Conservation (phyloP, 257 asterid genomes). For the Penstemon davidsonii region DNA sequence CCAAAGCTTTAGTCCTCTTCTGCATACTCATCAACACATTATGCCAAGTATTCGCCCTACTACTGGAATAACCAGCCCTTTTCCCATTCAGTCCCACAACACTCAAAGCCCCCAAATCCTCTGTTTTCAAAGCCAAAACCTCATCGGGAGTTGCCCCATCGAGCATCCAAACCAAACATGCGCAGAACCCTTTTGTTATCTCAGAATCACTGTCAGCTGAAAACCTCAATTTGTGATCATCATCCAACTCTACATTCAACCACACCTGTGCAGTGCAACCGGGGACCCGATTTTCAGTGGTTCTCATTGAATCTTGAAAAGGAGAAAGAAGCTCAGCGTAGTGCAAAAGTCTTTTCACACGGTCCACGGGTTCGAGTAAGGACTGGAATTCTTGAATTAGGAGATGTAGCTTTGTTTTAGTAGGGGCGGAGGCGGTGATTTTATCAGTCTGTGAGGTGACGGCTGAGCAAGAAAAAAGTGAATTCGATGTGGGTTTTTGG, state of each 20-base stretch:
- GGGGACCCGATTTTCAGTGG: slow-evolving; percentile 58
- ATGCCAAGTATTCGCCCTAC: slow-evolving; percentile 88
- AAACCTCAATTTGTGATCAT: slow-evolving; percentile 47
- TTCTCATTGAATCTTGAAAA: slow-evolving; percentile 46
- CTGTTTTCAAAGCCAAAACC: slow-evolving; percentile 68
- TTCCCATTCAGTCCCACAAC: slow-evolving; percentile 55
- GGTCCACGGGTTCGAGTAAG: slow-evolving; percentile 62
- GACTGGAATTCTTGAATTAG: slow-evolving; percentile 58
- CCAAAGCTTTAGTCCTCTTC: slow-evolving; percentile 71
- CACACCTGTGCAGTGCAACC: slow-evolving; percentile 97
- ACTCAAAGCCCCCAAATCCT: slow-evolving; percentile 66
- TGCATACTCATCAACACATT: slow-evolving; percentile 91
- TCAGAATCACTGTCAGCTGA: slow-evolving; percentile 82
- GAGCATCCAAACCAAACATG: slow-evolving; percentile 80
- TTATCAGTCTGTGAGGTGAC: slow-evolving; percentile 37
- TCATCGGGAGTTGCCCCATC: slow-evolving; percentile 72
- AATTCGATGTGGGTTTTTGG: slow-evolving; percentile 31
- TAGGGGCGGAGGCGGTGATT: slow-evolving; percentile 20
- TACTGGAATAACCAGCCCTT: slow-evolving; percentile 42
- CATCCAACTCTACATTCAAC: slow-evolving; percentile 56
- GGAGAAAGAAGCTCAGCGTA: slow-evolving; percentile 55
- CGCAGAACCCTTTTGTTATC: slow-evolving; percentile 85
- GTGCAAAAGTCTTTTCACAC: slow-evolving; percentile 67
- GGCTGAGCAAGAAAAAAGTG: slow-evolving; percentile 50
- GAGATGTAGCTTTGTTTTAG: slow-evolving; percentile 48